Evolutionary conservation across 2,329 filamentous ascomycete genomes (phyloP), one percentile per base, ranked within the genome.

Genomic region (Xenosphaeropsis pyriputrescens): DNA sequence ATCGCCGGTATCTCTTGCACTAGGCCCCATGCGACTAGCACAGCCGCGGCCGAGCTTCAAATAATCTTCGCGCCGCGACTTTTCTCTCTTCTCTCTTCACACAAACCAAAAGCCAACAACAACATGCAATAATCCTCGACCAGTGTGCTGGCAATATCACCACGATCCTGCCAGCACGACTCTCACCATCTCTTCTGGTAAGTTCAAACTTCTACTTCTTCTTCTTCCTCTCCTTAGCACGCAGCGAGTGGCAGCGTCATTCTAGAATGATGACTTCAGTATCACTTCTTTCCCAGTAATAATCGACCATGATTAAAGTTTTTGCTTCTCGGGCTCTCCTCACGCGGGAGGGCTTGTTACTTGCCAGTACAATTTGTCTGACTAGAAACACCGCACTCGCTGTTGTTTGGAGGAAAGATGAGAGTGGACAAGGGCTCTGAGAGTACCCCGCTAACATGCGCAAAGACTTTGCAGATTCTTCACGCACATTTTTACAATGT

Each of bases 341-440:
- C 65, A 57, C 64, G 63, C 55, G 55, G 67, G 59, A 56, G 59
- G 70, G 75, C 77, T 26, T 84, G 82, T 79, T 86, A 86, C 82
- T 86, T 83, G 82, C 82, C 82, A 88, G 82, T 86, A 86, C 79
- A 67, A 62, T 65, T 71, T 76, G 76, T 83, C 81, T 85, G 81
- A 85, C 63, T 45, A 43, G 19, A 36, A 5, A 26, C 22, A 14
- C 7, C 14, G 11, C 34, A 14, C n/a, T 13, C 18, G 34, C n/a
- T 22, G 16, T 18, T 22, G 14, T 22, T 18, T 35, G 14, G 16
- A 35, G 11, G 14, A 26, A 9, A 26, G 22, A 26, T 9, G 22
- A 26, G 22, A 6, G 12, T 26, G n/a, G n/a, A n/a, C n/a, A n/a
- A n/a, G n/a, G n/a, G n/a, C n/a, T n/a, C n/a, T n/a, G n/a, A n/a